Conservation (phyloP, 192 early-diverging fungal genomes). For the Backusella parvicylindrica region DNA sequence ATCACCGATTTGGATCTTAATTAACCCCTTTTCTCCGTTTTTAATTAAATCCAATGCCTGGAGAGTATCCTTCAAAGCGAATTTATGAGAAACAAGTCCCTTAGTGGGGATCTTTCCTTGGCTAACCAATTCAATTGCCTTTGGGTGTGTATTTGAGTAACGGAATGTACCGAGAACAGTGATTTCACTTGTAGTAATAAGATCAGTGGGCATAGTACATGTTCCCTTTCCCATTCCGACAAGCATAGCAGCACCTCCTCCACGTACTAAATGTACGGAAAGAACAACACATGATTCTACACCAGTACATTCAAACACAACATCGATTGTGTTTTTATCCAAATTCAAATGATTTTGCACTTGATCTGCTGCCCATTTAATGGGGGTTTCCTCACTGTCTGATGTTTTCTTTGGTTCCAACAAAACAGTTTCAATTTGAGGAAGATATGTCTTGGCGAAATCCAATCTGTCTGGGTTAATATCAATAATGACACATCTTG, state of each 20-base stretch:
- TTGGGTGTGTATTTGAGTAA: constrained; percentile 27
- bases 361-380: neutral
- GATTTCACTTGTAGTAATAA: constrained; percentile 26
- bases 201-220: constrained; percentile 11
- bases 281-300: constrained; percentile 29
- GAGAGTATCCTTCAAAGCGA: constrained; percentile 18
- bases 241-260: constrained; percentile 28
- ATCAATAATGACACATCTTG: constrained; percentile 27
- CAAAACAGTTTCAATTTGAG: neutral
- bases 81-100: constrained; percentile 27
- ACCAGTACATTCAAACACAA: constrained; percentile 32
- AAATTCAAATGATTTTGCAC: neutral
- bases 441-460: constrained; percentile 27
- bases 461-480: constrained; percentile 26
- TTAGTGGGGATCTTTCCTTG: constrained; percentile 22
- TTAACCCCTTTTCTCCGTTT: constrained; percentile 22
- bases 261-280: constrained; percentile 12
- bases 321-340: constrained; percentile 10
- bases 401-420: neutral
- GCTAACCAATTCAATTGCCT: constrained; percentile 27
- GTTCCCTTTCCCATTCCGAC: constrained; percentile 25
- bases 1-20: constrained; percentile 34
- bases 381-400: neutral
- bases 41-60: constrained; percentile 28
- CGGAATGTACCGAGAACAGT: constrained; percentile 24